Conservation (phyloP, 768 basidiomycete species). For the Kwoniella botswanensis region DNA sequence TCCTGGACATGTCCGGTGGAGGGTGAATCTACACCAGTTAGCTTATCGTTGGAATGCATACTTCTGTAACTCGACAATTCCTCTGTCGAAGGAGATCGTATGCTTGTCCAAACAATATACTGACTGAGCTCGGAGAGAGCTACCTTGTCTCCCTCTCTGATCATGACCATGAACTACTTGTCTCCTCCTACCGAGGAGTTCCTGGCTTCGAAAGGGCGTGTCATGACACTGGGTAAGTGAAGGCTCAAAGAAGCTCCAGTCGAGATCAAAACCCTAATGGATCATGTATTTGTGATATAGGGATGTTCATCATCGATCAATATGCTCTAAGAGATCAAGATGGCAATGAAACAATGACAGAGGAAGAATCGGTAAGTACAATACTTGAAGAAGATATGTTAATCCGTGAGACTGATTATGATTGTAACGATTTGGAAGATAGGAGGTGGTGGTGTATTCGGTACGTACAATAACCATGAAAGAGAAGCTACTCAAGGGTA, state of each 20-base stretch:
- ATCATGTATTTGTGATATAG: conserved; percentile 20
- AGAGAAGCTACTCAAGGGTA: not conserved
- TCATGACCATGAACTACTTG: conserved; percentile 9
- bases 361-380: conserved; percentile 37
- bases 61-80: too few species aligned
- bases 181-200: conserved; percentile 11
- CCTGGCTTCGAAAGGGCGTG: conserved; percentile 23
- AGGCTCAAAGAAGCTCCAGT: not conserved
- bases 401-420: not conserved
- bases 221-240: conserved; percentile 36
- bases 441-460: conserved; percentile 50
- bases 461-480: conserved; percentile 20
- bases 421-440: conserved; percentile 29
- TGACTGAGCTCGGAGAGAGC: not conserved
- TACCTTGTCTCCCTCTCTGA: not conserved
- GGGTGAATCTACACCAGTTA: not conserved
- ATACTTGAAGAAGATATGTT: not conserved
- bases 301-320: conserved; percentile 55
- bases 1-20: conserved; percentile 13
- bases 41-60: too few species aligned
- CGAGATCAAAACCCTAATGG: not conserved
- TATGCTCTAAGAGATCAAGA: conserved; percentile 33
- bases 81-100: too few species aligned
- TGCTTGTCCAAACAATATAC: not conserved
- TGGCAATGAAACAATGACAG: conserved; percentile 23